Base-by-base conservation (phyloP, 257 asterid genomes). In the Prunella vulgaris region DNA sequence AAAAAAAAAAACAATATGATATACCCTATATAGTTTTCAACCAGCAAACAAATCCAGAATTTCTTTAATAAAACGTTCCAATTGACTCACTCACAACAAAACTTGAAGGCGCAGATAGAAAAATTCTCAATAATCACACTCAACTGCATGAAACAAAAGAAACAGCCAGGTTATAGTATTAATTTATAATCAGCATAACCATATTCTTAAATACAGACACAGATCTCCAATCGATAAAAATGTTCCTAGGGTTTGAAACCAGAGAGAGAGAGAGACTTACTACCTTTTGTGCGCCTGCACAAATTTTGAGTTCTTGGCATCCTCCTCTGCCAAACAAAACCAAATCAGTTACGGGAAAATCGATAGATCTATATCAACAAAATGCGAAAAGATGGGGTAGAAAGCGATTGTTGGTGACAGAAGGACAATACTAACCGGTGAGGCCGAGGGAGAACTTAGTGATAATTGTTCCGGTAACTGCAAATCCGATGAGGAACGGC, bases 401-500 rank as follows among this genome's bases (percentile, higher is more conserved):
- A 52, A 8, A 9, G 42, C 24, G 30, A 18, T 15, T 6, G 67
- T 12, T 10, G 32, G 64, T 14, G 15, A 33, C 2, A 10, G 12
- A 10, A 13, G 17, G 18, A 15, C 7, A 67, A 56, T 12, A 76
- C 78, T 33, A 44, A 82, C 87, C 87, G 10, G 84, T 82, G 68
- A 82, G 84, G 48, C 79, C 51, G 61, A 79, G 81, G 22, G 87
- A 74, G 2, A 82, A 2, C 80, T 82, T 82, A 25, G 87, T 82
- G 76, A 82, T 61, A 13, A 76, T 64, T 68, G 76, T 20, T 33
- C 80, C 80, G 13, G 80, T 70, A 21, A 70, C 62, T 14, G 73
- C 80, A 38, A 76, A 76, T 64, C 80, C 80, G 18, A 70, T 10
- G 6, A 76, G 73, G 69, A 76, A 76, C 2, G 80, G 80, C 80